These are phyloP conservation scores for Epithele typhae DNA, from an alignment of 768 basidiomycete species.

Conservation along the genomic window DNA sequence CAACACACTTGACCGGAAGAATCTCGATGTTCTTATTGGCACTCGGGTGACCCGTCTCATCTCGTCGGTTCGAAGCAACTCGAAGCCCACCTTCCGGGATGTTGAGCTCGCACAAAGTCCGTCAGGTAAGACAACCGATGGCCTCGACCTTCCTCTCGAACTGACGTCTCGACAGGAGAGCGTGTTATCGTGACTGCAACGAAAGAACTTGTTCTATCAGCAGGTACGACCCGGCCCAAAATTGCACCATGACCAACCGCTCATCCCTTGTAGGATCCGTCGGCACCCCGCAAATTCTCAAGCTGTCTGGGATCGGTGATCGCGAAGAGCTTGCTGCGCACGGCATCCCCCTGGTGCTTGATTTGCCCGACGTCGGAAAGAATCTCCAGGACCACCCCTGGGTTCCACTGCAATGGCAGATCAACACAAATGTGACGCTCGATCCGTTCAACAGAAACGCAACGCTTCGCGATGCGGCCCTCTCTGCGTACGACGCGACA, in stretches of 20 bases:
- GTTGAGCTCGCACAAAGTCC: too few relatives aligned
- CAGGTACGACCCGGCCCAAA: too few relatives aligned
- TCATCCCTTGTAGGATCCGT: too few relatives aligned
- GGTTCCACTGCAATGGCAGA: not conserved
- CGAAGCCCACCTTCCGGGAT: too few relatives aligned
- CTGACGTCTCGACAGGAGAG: too few relatives aligned
- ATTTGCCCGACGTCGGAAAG: conserved; percentile 28
- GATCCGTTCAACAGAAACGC: not conserved
- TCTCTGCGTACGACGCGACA: conserved; percentile 3
- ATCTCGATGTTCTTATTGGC: conserved; percentile 17
- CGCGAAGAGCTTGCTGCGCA: not conserved
- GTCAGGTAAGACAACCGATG: too few relatives aligned
- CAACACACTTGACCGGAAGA: conserved; percentile 2
- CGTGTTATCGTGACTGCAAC: conserved; percentile 15
- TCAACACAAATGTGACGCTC: not conserved
- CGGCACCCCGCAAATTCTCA: conserved; percentile 16
- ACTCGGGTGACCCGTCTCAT: too few relatives aligned
- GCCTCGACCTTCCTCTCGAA: too few relatives aligned
- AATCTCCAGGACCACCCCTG: conserved; percentile 27
- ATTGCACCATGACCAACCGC: too few relatives aligned
- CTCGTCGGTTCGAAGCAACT: too few relatives aligned
- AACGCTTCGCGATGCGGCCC: not conserved
- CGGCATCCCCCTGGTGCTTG: conserved; percentile 23
- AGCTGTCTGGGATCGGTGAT: conserved; percentile 15
- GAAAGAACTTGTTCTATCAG: conserved; percentile 22